These are phyloP conservation scores for Yamadazyma nakazawae DNA, from an alignment of 805 yeast species.

Conservation along the genomic window DNA sequence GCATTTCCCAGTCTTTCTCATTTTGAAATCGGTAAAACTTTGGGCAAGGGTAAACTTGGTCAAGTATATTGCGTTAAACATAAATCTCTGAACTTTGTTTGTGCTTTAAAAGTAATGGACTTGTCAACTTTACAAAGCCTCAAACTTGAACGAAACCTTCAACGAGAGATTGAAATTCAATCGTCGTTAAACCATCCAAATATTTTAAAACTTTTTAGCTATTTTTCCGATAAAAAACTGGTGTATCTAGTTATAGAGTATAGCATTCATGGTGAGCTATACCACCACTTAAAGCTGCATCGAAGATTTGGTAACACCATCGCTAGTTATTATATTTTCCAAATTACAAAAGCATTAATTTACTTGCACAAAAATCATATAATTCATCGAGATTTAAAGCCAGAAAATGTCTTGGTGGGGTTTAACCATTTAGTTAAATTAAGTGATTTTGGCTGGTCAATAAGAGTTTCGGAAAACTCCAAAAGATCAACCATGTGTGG, in stretches of 20 bases:
- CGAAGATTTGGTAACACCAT: slow-evolving; percentile 68
- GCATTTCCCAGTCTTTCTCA: slow-evolving; percentile 42
- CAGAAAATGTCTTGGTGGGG: slow-evolving; percentile 83
- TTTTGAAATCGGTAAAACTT: slow-evolving; percentile 81
- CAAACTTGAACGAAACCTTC: slow-evolving; percentile 79
- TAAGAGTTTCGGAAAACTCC: slow-evolving; percentile 25
- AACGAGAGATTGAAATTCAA: slow-evolving; percentile 91
- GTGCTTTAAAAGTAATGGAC: slow-evolving; percentile 90
- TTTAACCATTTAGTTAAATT: slow-evolving; percentile 74
- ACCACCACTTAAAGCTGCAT: slow-evolving; percentile 61
- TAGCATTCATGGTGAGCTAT: slow-evolving; percentile 82
- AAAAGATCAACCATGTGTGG: slow-evolving; percentile 87
- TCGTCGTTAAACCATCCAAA: slow-evolving; percentile 73
- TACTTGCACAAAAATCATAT: slow-evolving; percentile 78
- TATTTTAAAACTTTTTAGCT: slow-evolving; percentile 77
- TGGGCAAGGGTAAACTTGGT: slow-evolving; percentile 94
- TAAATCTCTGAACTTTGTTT: slow-evolving; percentile 67
- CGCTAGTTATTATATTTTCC: slow-evolving; percentile 78
- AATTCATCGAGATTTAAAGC: slow-evolving; percentile 91
- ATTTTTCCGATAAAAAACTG: slow-evolving; percentile 75
- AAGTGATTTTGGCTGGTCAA: slow-evolving; percentile 97
- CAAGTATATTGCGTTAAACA: slow-evolving; percentile 87
- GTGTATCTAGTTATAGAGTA: slow-evolving; percentile 85
- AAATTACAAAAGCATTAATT: slow-evolving; percentile 74
- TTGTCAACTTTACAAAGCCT: slow-evolving; percentile 72